Conservation (phyloP, 495 filamentous ascomycete species). For the Stereocaulon alpinum region DNA sequence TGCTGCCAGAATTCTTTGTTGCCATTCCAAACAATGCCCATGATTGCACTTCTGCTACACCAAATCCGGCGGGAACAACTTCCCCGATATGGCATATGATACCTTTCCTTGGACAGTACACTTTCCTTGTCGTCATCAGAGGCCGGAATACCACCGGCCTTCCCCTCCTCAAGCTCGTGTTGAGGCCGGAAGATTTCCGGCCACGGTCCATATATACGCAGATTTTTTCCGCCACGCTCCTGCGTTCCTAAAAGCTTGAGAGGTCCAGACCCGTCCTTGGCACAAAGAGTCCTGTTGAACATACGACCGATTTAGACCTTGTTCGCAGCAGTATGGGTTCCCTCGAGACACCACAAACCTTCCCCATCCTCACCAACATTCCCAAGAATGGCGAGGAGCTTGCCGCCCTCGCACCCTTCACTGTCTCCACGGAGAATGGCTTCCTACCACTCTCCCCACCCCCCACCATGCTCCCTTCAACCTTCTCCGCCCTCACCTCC, state of each 20-base stretch:
- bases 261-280: not conserved
- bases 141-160: constrained; percentile 16
- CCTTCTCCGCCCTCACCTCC: constrained; percentile 58
- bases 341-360: not conserved
- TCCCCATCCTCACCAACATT: constrained; percentile 3
- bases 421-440: constrained; percentile 73
- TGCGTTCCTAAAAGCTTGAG: not conserved
- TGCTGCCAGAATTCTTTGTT: not conserved
- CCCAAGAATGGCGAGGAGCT: not conserved
- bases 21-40: not conserved
- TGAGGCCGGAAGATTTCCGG: constrained; percentile 15
- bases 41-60: not conserved
- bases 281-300: not conserved
- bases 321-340: not conserved
- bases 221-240: not conserved
- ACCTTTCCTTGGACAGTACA: not conserved
- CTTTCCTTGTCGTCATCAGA: not conserved
- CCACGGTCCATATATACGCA: constrained; percentile 6
- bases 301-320: too few relatives aligned
- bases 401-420: constrained; percentile 52
- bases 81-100: not conserved
- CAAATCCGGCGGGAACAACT: not conserved
- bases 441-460: constrained; percentile 46
- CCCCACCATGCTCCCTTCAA: constrained; percentile 41
- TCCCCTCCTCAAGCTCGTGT: constrained; percentile 3